phyloP scores from a whole-genome alignment of 768 basidiomycete species.

The Lactifluus piperatus region DNA sequence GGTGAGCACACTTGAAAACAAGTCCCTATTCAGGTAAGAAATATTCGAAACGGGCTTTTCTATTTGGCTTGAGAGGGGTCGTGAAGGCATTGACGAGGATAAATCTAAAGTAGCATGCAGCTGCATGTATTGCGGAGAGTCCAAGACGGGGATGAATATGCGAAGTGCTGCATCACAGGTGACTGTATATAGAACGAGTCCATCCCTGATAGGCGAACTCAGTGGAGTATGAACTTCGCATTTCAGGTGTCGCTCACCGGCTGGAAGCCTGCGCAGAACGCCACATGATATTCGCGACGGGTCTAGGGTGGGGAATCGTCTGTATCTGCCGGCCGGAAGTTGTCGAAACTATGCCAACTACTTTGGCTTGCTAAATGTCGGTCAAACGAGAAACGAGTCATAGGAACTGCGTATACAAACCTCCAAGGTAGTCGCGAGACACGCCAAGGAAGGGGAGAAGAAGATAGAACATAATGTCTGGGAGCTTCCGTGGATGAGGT shows the following conservation, averaged over 20 bases:
- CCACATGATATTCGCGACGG: constrained; percentile 64
- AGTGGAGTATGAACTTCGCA: neutral
- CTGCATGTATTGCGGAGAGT: constrained; percentile 77
- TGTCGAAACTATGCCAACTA: constrained; percentile 61
- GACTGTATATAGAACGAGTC: constrained; percentile 73
- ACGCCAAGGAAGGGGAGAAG: constrained; percentile 71
- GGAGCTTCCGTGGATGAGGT: constrained; percentile 30
- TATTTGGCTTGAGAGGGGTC: constrained; percentile 24
- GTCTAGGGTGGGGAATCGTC: constrained; percentile 62
- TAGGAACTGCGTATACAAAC: constrained; percentile 28
- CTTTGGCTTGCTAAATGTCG: constrained; percentile 41
- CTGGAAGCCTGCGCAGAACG: constrained; percentile 59
- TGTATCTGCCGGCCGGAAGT: constrained; percentile 65
- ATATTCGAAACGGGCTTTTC: constrained; percentile 38
- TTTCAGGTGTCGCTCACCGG: constrained; percentile 37
- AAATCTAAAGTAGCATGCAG: constrained; percentile 73
- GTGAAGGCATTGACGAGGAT: constrained; percentile 48
- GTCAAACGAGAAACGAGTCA: constrained; percentile 1
- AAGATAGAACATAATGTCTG: constrained; percentile 42
- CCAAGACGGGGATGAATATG: constrained; percentile 81
- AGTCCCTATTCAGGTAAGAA: constrained; percentile 62
- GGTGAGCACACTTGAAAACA: constrained; percentile 42
- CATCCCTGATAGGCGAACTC: constrained; percentile 40
- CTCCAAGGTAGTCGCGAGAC: constrained; percentile 55
- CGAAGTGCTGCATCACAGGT: constrained; percentile 77